Evolutionary conservation across 345 rosid species (phyloP), one percentile per base, ranked within the genome.

Genomic region (Eucalyptus pauciflora): DNA sequence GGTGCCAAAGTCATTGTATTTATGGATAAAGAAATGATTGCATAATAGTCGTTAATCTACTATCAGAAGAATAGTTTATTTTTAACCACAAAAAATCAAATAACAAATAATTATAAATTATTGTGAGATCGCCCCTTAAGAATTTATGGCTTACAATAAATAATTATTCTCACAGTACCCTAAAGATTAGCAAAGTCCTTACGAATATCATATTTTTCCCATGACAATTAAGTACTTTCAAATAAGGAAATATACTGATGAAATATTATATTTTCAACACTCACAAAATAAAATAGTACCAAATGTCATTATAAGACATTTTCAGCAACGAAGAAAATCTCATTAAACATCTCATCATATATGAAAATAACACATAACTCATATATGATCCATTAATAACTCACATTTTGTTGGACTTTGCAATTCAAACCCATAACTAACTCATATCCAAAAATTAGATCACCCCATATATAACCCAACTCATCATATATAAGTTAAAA

Each of bases 11-110:
- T 27, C 67, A 60, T 1, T 60, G 4, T 27, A 60, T 25, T 27
- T 27, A 27, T 22, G 29, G 29, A 58, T 51, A 51, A 51, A 51
- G 54, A 51, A 16, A 52, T 52, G 0, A 52, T 18, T 52, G 25
- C 4, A 2, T 52, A 1, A 52, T 0, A 0, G 2, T 52, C 0
- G 4, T 52, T 52, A 18, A 52, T 52, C 1, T 52, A 52, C 10
- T 52, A 0, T 8, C 25, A 20, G 10, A 52, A 52, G 0, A 20
- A 20, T 52, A 52, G 0, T 52, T 52, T 52, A 52, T 52, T 0
- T 4, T 52, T 52, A 52, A 52, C 2, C 25, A 52, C 1, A 18
- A 20, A 52, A 52, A 18, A 52, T 20, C 25, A 52, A 52, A 52
- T 18, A 52, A 52, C 0, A 0, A 52, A 1, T 8, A 18, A 52